Evolutionary conservation across 1,284 basidiomycete species (phyloP).

Genomic region (Ustilago nuda): DNA sequence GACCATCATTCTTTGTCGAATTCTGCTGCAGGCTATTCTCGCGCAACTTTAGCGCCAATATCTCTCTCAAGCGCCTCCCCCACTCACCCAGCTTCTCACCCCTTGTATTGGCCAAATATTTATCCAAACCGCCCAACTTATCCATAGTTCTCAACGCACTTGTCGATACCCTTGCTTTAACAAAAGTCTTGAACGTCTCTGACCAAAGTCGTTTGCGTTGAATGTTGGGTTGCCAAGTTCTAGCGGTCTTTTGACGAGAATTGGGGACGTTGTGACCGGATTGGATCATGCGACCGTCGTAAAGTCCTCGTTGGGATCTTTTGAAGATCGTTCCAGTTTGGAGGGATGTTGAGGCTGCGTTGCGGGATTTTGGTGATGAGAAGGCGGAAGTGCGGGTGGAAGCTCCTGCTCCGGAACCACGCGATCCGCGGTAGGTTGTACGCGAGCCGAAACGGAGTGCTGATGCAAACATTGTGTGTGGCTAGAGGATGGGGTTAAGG

Average conservation of each 20-base stretch:
- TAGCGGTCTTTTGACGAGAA: conserved; percentile 64
- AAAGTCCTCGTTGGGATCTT: conserved; percentile 65
- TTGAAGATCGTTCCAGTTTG: conserved; percentile 61
- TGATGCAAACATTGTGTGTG: conserved; percentile 58
- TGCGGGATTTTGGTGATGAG: conserved; percentile 64
- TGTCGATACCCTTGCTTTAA: conserved; percentile 49
- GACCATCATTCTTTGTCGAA: not conserved
- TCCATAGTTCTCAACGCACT: conserved; percentile 60
- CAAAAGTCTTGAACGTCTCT: conserved; percentile 42
- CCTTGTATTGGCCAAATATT: conserved; percentile 60
- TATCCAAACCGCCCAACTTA: conserved; percentile 65
- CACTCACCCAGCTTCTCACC: conserved; percentile 58
- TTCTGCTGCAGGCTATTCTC: conserved; percentile 23
- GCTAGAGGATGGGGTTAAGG: not conserved
- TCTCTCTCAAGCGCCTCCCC: conserved; percentile 58
- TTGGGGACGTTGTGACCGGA: conserved; percentile 66
- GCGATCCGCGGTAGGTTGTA: conserved; percentile 65
- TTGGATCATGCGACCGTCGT: conserved; percentile 62
- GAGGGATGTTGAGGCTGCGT: conserved; percentile 37
- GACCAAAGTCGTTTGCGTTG: conserved; percentile 57
- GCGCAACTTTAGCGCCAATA: conserved; percentile 36
- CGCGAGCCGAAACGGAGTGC: conserved; percentile 62
- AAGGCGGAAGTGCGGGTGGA: conserved; percentile 59
- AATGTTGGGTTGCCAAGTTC: conserved; percentile 65
- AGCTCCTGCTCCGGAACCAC: conserved; percentile 62